phyloP scores from a whole-genome alignment of 2,329 filamentous ascomycete species.

The Ceratocystis ficicola region DNA sequence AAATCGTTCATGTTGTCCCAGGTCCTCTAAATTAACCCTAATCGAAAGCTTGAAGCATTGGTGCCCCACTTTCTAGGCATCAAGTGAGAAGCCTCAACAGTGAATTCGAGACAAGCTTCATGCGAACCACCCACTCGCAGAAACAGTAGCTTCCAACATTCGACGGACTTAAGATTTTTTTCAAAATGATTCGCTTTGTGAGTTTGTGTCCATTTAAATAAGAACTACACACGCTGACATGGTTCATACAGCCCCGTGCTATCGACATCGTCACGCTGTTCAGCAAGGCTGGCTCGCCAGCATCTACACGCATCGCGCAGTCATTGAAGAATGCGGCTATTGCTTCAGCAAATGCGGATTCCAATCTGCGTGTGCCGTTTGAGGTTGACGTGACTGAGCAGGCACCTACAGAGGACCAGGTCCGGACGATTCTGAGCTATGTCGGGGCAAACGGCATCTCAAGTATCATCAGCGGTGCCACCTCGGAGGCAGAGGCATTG shows the following conservation, averaged over 20 bases:
- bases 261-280: slow-evolving; percentile 93
- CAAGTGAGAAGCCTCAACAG: neutral
- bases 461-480: slow-evolving; percentile 60
- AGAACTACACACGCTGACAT: slow-evolving; percentile 9
- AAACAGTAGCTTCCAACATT: neutral
- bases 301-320: slow-evolving; percentile 60
- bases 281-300: slow-evolving; percentile 64
- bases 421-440: slow-evolving; percentile 75
- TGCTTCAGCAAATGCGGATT: slow-evolving; percentile 31
- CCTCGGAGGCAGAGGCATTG: slow-evolving; percentile 62
- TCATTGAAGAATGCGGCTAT: slow-evolving; percentile 60
- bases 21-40: neutral
- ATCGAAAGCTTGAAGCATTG: neutral
- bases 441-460: slow-evolving; percentile 51
- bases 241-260: slow-evolving; percentile 50
- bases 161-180: neutral
- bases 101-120: neutral
- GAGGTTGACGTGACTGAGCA: slow-evolving; percentile 75
- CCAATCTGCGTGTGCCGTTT: slow-evolving; percentile 52
- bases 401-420: slow-evolving; percentile 67
- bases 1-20: neutral
- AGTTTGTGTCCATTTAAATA: slow-evolving; percentile 24
- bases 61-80: slow-evolving; percentile 2
- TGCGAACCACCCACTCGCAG: neutral
- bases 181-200: slow-evolving; percentile 39